These are phyloP conservation scores for Rhizopogon sp. DNA, from an alignment of 768 basidiomycete genomes.

Conservation along the genomic window DNA sequence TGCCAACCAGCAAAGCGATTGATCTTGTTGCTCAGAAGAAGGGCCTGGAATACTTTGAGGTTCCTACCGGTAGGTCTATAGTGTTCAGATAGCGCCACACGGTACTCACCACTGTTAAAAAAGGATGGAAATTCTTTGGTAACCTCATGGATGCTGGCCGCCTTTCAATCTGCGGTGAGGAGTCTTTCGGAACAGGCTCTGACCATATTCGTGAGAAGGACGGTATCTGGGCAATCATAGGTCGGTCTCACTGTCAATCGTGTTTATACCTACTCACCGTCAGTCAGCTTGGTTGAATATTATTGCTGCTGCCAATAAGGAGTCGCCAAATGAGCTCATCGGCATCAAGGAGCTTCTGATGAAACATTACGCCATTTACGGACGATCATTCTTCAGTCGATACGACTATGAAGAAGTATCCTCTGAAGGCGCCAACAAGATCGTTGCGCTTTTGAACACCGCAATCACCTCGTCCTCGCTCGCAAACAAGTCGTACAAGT, in stretches of 20 bases:
- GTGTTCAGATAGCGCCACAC: not conserved
- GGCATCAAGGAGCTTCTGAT: slow-evolving; percentile 90
- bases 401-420: slow-evolving; percentile 99
- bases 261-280: slow-evolving; percentile 4
- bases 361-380: slow-evolving; percentile 87
- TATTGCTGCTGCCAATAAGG: slow-evolving; percentile 80
- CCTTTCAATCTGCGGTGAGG: slow-evolving; percentile 97
- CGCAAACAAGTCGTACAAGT: slow-evolving; percentile 59
- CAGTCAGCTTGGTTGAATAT: slow-evolving; percentile 92
- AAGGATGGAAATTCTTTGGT: slow-evolving; percentile 99
- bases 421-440: slow-evolving; percentile 81
- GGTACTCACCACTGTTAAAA: slow-evolving; percentile 1
- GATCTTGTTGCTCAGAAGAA: slow-evolving; percentile 94
- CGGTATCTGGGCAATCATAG: slow-evolving; percentile 95
- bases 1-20: slow-evolving; percentile 97
- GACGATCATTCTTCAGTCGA: slow-evolving; percentile 96
- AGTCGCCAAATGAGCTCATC: slow-evolving; percentile 67
- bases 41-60: slow-evolving; percentile 89
- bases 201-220: slow-evolving; percentile 99
- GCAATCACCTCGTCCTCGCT: slow-evolving; percentile 67
- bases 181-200: slow-evolving; percentile 99
- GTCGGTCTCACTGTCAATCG: slow-evolving; percentile 38
- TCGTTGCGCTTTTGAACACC: slow-evolving; percentile 75
- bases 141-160: slow-evolving; percentile 99
- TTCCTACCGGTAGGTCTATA: slow-evolving; percentile 75